Percentiles rank a stretch among this genome's conserved stretches.
Evolutionary conservation across 441 rosid genomes (phyloP).

Genomic region (Adansonia rubrostipa): DNA sequence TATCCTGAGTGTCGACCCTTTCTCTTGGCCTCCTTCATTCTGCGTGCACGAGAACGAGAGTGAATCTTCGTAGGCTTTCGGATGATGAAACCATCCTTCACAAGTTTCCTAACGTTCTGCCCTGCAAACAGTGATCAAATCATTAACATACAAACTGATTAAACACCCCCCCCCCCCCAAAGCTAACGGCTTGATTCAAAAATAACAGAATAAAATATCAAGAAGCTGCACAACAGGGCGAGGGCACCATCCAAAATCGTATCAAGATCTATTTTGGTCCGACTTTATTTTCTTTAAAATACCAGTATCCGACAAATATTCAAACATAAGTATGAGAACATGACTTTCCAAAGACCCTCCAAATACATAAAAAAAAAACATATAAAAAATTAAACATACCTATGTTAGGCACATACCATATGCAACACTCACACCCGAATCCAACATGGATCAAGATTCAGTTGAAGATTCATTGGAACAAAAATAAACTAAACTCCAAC

Average conservation of each 20-base stretch:
- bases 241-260: background rate
- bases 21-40: conserved; percentile 82
- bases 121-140: conserved; percentile 44
- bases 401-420: too few species aligned
- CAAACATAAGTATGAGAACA: too few species aligned
- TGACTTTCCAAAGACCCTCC: too few species aligned
- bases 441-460: background rate
- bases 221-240: background rate
- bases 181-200: background rate
- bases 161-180: too few species aligned
- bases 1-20: conserved; percentile 94
- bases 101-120: conserved; percentile 87
- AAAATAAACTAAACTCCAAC: background rate
- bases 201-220: background rate
- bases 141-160: background rate
- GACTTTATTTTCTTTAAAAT: too few species aligned
- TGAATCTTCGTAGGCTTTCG: conserved; percentile 95
- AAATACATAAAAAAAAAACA: too few species aligned
- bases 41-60: conserved; percentile 90
- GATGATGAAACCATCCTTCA: conserved; percentile 94
- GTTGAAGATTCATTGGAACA: background rate
- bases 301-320: too few species aligned
- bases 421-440: too few species aligned
- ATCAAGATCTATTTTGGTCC: background rate
- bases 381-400: too few species aligned